phyloP scores from a whole-genome alignment of 306 rosid genomes.

The Prinsepia uniflora region DNA sequence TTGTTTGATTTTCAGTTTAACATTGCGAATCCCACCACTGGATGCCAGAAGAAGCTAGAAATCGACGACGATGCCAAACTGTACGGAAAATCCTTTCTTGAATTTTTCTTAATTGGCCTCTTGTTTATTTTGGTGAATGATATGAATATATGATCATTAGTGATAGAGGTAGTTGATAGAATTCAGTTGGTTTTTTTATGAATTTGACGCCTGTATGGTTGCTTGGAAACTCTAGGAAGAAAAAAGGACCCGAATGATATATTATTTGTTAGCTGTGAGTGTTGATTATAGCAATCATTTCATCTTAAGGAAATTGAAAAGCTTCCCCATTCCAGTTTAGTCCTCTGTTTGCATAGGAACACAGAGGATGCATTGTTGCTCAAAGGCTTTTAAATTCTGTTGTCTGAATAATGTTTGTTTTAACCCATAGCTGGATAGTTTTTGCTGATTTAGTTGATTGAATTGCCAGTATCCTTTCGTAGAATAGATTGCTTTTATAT shows the following conservation, averaged over 20 bases:
- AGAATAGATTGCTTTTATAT: not conserved
- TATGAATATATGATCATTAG: not conserved
- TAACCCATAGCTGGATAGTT: too few species aligned
- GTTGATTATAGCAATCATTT: not conserved
- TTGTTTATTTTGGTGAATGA: not conserved
- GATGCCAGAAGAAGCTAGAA: constrained; percentile 41
- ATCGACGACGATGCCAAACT: constrained; percentile 36
- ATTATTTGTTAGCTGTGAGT: not conserved
- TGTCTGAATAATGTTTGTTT: not conserved
- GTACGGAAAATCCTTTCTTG: not conserved
- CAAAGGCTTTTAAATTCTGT: not conserved
- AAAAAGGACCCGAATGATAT: not conserved
- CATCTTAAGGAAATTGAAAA: not conserved
- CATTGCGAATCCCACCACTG: constrained; percentile 37
- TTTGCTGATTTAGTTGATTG: too few species aligned
- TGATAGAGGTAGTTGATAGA: not conserved
- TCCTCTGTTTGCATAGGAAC: not conserved
- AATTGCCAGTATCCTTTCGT: too few species aligned
- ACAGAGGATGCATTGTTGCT: not conserved
- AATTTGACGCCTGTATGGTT: not conserved
- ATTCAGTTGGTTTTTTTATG: not conserved
- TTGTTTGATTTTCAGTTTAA: constrained; percentile 24
- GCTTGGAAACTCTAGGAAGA: not conserved
- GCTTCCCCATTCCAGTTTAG: not conserved
- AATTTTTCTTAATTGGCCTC: not conserved